phyloP scores from a whole-genome alignment of 2,329 filamentous ascomycete genomes.

The Xylariales sp. region DNA sequence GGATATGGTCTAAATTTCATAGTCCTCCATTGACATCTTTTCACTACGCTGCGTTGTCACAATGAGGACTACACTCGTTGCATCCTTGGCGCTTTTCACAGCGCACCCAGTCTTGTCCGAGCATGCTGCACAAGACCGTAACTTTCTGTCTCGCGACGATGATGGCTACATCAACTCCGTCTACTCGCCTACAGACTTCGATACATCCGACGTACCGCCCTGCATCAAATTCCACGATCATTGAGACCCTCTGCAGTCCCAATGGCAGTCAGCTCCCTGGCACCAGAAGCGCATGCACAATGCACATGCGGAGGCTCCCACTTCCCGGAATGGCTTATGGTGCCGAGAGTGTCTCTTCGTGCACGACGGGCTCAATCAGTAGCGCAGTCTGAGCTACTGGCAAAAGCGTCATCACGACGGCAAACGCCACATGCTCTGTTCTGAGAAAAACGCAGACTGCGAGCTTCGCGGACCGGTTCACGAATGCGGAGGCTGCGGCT shows the following conservation, averaged over 20 bases:
- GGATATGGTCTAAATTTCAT: too few relatives aligned
- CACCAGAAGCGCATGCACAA: conserved; percentile 25
- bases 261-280: conserved; percentile 25
- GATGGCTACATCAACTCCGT: conserved; percentile 12
- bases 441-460: conserved; percentile 33
- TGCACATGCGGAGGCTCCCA: conserved; percentile 40
- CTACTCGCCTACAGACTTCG: conserved; percentile 7
- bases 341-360: conserved; percentile 36
- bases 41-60: background rate
- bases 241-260: conserved; percentile 26
- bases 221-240: conserved; percentile 25
- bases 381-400: conserved; percentile 29
- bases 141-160: background rate
- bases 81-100: conserved; percentile 6
- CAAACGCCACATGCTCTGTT: conserved; percentile 32
- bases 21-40: too few relatives aligned
- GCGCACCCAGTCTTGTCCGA: conserved; percentile 2
- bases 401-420: conserved; percentile 29
- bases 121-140: background rate
- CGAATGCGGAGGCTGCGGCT: conserved; percentile 21
- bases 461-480: conserved; percentile 29
- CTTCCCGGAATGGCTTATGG: conserved; percentile 37
- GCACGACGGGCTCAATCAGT: conserved; percentile 35
- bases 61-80: conserved; percentile 5
- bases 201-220: conserved; percentile 15